phyloP scores from a whole-genome alignment of 768 basidiomycete genomes.

The Lyophyllum shimeji region DNA sequence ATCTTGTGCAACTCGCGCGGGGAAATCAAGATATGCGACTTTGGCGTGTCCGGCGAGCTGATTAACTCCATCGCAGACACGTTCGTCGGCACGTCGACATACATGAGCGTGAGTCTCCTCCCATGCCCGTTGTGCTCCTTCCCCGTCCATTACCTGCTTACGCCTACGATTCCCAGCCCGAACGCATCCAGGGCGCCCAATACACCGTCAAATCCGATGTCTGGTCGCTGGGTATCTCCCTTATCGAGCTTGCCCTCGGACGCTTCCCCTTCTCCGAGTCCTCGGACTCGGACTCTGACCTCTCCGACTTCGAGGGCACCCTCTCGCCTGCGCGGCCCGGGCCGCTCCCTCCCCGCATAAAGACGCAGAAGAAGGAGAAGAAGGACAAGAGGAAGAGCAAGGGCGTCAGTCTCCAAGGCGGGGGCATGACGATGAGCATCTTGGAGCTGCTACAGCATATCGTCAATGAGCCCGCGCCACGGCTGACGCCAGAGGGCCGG shows the following conservation, averaged over 20 bases:
- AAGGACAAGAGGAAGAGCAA: slow-evolving; percentile 86
- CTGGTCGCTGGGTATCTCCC: slow-evolving; percentile 96
- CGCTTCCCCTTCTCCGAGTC: slow-evolving; percentile 96
- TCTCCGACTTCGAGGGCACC: slow-evolving; percentile 80
- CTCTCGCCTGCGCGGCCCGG: slow-evolving; percentile 71
- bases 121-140: too few relatives aligned
- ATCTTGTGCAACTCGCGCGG: slow-evolving; percentile 93
- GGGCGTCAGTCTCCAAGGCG: slow-evolving; percentile 91
- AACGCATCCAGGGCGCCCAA: slow-evolving; percentile 97
- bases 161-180: slow-evolving; percentile 71
- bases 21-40: slow-evolving; percentile 99
- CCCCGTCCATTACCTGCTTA: too few relatives aligned
- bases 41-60: slow-evolving; percentile 97
- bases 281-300: slow-evolving; percentile 71
- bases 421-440: slow-evolving; percentile 98
- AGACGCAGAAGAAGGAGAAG: slow-evolving; percentile 67
- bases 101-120: slow-evolving; percentile 86
- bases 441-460: slow-evolving; percentile 96
- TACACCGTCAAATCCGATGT: slow-evolving; percentile 99
- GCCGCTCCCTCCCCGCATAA: slow-evolving; percentile 42
- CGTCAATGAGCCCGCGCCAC: slow-evolving; percentile 96
- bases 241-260: slow-evolving; percentile 95
- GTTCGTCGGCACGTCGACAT: slow-evolving; percentile 97
- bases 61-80: slow-evolving; percentile 99
- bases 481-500: slow-evolving; percentile 70